Conservation (phyloP, 768 basidiomycete species). For the Symmetrospora coprosmae region DNA sequence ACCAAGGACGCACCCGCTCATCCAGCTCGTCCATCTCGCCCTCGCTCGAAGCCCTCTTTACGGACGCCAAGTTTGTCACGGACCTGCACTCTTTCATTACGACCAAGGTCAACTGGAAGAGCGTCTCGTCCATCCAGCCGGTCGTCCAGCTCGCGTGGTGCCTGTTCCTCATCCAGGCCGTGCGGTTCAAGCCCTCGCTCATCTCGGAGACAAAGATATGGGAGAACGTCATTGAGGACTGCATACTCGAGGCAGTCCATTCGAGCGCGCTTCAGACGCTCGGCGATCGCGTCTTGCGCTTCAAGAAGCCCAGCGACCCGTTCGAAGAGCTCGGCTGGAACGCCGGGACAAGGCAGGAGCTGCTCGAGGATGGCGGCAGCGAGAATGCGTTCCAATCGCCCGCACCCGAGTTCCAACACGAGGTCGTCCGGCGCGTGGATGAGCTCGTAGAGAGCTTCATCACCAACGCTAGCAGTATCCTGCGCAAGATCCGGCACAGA, state of each 20-base stretch:
- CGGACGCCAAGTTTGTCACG: slow-evolving; percentile 20
- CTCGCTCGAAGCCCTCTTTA: slow-evolving; percentile 24
- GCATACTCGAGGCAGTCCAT: slow-evolving; percentile 70
- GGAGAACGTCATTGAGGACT: slow-evolving; percentile 61
- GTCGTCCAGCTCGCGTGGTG: slow-evolving; percentile 73
- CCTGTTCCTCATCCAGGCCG: slow-evolving; percentile 61
- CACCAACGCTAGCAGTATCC: slow-evolving; percentile 34
- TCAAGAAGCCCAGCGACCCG: slow-evolving; percentile 41
- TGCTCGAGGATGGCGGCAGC: slow-evolving; percentile 31
- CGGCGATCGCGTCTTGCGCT: slow-evolving; percentile 49
- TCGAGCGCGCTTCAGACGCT: slow-evolving; percentile 67
- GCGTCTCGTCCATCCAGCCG: slow-evolving; percentile 54
- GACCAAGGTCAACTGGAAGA: slow-evolving; percentile 32
- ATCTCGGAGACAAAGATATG: slow-evolving; percentile 51
- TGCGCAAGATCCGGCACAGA: slow-evolving; percentile 55
- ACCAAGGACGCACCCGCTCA: slow-evolving; percentile 8
- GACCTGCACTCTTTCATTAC: slow-evolving; percentile 19
- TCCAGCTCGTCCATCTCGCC: slow-evolving; percentile 18
- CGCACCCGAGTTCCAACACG: slow-evolving; percentile 45
- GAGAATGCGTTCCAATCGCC: no score
- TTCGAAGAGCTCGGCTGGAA: slow-evolving; percentile 36
- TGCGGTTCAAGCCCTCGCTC: slow-evolving; percentile 53
- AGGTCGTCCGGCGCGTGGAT: slow-evolving; percentile 55
- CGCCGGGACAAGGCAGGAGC: slow-evolving; percentile 20
- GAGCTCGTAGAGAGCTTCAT: slow-evolving; percentile 50